phyloP scores from a whole-genome alignment of 2,329 filamentous ascomycete species.

The Epichloe sp. region DNA sequence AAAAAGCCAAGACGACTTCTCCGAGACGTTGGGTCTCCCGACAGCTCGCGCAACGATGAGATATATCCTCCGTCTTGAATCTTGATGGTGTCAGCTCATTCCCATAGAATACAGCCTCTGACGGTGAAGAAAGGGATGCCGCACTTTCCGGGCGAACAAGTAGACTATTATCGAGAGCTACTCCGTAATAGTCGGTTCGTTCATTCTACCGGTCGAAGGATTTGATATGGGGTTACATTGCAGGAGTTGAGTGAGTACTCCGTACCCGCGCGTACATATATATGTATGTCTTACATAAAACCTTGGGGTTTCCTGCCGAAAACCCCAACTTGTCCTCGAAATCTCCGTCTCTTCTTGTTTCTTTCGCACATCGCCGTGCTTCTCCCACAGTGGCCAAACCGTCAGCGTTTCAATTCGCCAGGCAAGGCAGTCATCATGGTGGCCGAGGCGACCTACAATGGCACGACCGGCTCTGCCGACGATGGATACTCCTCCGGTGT shows the following conservation, averaged over 20 bases:
- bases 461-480: conserved; percentile 34
- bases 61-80: neutral
- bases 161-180: neutral
- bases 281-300: neutral
- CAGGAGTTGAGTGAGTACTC: neutral
- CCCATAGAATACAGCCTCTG: neutral
- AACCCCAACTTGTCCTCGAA: neutral
- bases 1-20: neutral
- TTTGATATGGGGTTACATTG: neutral
- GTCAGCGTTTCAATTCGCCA: neutral
- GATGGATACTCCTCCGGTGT: conserved; percentile 34
- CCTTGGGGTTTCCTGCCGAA: neutral
- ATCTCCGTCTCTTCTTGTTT: neutral
- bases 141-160: neutral
- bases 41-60: neutral
- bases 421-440: conserved; percentile 10
- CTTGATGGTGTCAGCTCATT: neutral
- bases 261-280: too few species aligned
- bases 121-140: neutral
- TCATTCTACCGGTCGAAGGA: neutral
- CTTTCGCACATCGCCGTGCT: neutral
- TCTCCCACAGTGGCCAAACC: neutral
- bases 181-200: neutral
- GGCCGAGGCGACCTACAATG: conserved; percentile 31
- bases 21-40: neutral